Evolutionary conservation across 148 eudicot genomes (phyloP).

Genomic region (Rhododendron vialii): DNA sequence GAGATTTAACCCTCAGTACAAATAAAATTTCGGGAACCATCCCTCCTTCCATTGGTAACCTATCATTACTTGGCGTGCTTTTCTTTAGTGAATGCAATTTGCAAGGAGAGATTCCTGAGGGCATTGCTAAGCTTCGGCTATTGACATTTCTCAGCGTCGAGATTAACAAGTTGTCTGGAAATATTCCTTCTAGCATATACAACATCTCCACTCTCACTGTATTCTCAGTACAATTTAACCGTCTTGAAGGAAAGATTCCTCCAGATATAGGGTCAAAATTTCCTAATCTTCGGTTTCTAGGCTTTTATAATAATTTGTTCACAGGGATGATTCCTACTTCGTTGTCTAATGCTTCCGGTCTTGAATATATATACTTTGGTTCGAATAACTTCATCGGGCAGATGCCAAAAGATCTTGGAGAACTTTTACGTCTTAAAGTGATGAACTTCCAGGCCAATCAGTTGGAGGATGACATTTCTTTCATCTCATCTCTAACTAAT

Average conservation of each 20-base stretch:
- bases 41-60: background rate
- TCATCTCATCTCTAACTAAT: too few relatives aligned
- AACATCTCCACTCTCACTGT: background rate
- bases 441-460: accelerated
- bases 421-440: background rate
- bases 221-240: accelerated
- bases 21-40: background rate
- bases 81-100: background rate
- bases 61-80: background rate
- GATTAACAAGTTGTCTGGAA: background rate
- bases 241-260: background rate
- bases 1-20: accelerated
- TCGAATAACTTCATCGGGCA: background rate
- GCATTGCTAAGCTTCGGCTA: background rate
- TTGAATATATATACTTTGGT: background rate
- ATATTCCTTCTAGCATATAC: background rate
- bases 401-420: background rate
- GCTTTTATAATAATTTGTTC: background rate
- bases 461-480: background rate
- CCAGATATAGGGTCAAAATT: background rate
- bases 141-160: background rate
- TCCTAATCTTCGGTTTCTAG: background rate
- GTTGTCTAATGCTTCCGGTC: background rate
- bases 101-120: background rate
- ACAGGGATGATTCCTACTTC: background rate